These are phyloP conservation scores for Amphirosellinia nigrospora DNA, from an alignment of 495 filamentous ascomycete species.

Conservation along the genomic window DNA sequence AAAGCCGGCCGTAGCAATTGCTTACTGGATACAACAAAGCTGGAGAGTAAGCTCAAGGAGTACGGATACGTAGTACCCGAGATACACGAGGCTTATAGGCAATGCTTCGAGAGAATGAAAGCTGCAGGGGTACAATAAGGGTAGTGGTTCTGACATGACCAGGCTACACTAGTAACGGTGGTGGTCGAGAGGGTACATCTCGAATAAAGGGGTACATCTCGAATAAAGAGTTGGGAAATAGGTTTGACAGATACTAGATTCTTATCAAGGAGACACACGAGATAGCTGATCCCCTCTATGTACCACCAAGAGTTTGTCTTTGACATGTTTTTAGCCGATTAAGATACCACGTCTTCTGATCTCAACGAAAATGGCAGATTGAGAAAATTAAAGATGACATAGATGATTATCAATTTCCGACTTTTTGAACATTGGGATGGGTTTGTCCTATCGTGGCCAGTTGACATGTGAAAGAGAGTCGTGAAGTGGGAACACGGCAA, in stretches of 20 bases:
- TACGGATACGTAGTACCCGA: constrained; percentile 64
- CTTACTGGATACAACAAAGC: constrained; percentile 65
- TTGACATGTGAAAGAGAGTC: not conserved
- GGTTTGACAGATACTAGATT: not conserved
- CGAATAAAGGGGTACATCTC: not conserved
- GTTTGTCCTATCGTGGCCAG: not conserved
- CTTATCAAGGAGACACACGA: not conserved
- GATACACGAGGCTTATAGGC: constrained; percentile 65
- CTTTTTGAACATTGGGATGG: not conserved
- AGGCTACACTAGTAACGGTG: not conserved
- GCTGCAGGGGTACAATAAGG: constrained; percentile 57
- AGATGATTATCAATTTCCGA: not conserved
- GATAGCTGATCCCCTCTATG: not conserved
- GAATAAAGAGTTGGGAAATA: not conserved
- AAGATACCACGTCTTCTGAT: not conserved
- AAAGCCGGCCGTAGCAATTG: constrained; percentile 71
- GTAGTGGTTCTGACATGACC: not conserved
- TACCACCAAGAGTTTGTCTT: not conserved
- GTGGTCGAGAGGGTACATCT: not conserved
- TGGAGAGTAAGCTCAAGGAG: constrained; percentile 64
- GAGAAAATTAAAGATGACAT: not conserved
- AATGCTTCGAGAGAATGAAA: constrained; percentile 70
- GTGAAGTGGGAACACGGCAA: not conserved
- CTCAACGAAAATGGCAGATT: not conserved
- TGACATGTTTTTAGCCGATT: not conserved